A percentile compares a stretch with the other conserved stretches of the same genome.
These are phyloP conservation scores for Besnoitia besnoiti DNA, from an alignment of 169 alveolate species.

Conservation along the genomic window DNA sequence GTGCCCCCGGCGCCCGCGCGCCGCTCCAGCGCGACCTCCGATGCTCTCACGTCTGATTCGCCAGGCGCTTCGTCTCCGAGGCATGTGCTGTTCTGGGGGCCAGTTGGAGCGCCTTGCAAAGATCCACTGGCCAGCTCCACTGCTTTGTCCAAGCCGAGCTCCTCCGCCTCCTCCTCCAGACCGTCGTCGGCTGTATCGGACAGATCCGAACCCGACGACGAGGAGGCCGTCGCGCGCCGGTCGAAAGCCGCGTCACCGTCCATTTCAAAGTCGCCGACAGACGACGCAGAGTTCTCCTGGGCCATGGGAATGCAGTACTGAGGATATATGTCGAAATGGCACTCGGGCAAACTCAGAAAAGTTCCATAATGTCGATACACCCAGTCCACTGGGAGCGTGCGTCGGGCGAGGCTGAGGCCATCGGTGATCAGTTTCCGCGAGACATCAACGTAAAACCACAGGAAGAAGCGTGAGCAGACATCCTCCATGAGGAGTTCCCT, in stretches of 20 bases:
- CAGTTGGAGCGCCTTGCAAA: too few species aligned
- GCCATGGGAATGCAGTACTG: neutral
- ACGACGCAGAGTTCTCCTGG: neutral
- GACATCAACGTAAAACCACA: constrained; percentile 26
- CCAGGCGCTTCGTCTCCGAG: too few species aligned
- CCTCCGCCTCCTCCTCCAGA: neutral
- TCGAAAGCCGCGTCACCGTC: neutral
- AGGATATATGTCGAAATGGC: constrained; percentile 21
- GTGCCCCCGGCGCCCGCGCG: too few species aligned
- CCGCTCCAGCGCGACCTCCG: too few species aligned
- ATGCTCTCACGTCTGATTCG: too few species aligned
- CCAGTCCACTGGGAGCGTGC: constrained; percentile 27
- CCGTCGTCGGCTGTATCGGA: neutral
- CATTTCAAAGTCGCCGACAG: neutral
- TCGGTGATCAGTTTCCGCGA: neutral
- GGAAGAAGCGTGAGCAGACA: constrained; percentile 33
- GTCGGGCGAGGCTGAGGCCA: neutral
- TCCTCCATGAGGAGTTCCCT: constrained; percentile 23
- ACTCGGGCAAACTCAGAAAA: neutral
- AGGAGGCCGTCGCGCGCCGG: neutral
- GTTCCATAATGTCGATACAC: neutral
- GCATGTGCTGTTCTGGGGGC: too few species aligned
- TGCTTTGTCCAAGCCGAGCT: neutral
- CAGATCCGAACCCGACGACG: neutral
- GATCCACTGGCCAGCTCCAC: too few species aligned